These are phyloP conservation scores for Davidsoniella eucalypti DNA, from an alignment of 2,329 filamentous ascomycete species.

Conservation along the genomic window DNA sequence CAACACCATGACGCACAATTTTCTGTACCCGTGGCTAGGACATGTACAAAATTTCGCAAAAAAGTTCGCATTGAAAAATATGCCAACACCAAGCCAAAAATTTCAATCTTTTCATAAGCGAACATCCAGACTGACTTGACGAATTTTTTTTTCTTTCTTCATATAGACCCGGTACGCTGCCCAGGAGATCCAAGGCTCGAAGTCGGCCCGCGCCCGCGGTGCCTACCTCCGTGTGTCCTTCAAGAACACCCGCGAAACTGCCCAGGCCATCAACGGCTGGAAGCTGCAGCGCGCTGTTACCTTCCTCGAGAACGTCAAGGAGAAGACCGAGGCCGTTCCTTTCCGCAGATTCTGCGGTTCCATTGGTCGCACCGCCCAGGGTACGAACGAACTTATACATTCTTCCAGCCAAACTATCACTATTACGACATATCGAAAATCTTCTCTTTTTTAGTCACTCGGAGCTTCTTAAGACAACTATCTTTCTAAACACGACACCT, in stretches of 20 bases:
- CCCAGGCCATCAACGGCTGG: slow-evolving; percentile 98
- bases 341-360: slow-evolving; percentile 95
- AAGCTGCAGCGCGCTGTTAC: slow-evolving; percentile 86
- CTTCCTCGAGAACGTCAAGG: slow-evolving; percentile 97
- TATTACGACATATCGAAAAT: no score
- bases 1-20: neutral
- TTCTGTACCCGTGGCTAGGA: neutral
- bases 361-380: slow-evolving; percentile 93
- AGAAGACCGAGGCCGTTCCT: slow-evolving; percentile 93
- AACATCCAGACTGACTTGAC: slow-evolving; percentile 5
- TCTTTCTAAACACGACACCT: no score
- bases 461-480: no score
- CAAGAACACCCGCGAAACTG: slow-evolving; percentile 99
- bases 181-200: slow-evolving; percentile 69
- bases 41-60: neutral
- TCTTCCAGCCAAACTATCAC: neutral
- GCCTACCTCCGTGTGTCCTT: slow-evolving; percentile 98
- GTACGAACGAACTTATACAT: slow-evolving; percentile 41
- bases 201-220: slow-evolving; percentile 95
- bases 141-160: slow-evolving; percentile 5
- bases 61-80: neutral
- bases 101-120: neutral
- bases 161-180: slow-evolving; percentile 86
- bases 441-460: no score
- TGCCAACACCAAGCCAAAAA: slow-evolving; percentile 1